Evolutionary conservation across 345 rosid genomes (phyloP).

Genomic region (Linum trigynum): DNA sequence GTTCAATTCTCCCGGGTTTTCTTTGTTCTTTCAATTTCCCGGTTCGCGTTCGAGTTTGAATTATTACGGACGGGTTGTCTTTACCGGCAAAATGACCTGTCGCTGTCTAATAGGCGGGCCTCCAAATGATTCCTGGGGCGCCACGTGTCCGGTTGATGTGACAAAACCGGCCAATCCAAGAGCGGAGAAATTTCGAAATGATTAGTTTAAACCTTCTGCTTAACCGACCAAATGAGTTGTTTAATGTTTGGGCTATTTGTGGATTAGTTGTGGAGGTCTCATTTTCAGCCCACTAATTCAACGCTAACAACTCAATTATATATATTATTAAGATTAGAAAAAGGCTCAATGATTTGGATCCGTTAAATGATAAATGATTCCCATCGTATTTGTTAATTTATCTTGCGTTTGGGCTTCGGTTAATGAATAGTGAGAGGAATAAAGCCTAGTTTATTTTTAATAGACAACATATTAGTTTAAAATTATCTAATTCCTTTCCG

Average conservation of each 20-base stretch:
- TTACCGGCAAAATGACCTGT: slow-evolving; percentile 17
- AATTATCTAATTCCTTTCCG: no score
- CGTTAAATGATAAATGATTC: not conserved
- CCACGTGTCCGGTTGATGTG: slow-evolving; percentile 36
- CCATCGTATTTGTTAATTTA: not conserved
- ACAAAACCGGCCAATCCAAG: slow-evolving; percentile 14
- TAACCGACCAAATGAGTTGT: slow-evolving; percentile 43
- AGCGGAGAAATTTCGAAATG: slow-evolving; percentile 16
- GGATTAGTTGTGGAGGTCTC: slow-evolving; percentile 17
- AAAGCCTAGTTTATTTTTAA: not conserved
- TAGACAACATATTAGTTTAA: not conserved
- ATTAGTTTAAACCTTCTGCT: slow-evolving; percentile 14
- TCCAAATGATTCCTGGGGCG: slow-evolving; percentile 9
- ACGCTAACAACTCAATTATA: no score
- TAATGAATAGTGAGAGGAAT: not conserved
- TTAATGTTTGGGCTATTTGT: slow-evolving; percentile 9
- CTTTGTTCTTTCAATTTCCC: not conserved
- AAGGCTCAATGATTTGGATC: not conserved
- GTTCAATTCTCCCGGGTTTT: not conserved
- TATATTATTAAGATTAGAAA: not conserved
- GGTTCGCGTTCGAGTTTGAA: no score
- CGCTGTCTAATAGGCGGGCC: slow-evolving; percentile 22
- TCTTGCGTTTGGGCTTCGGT: not conserved
- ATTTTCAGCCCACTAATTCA: slow-evolving; percentile 2
- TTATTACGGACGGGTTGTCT: not conserved